phyloP scores from a whole-genome alignment of 208 protist genomes.

The Leishmania arabica region DNA sequence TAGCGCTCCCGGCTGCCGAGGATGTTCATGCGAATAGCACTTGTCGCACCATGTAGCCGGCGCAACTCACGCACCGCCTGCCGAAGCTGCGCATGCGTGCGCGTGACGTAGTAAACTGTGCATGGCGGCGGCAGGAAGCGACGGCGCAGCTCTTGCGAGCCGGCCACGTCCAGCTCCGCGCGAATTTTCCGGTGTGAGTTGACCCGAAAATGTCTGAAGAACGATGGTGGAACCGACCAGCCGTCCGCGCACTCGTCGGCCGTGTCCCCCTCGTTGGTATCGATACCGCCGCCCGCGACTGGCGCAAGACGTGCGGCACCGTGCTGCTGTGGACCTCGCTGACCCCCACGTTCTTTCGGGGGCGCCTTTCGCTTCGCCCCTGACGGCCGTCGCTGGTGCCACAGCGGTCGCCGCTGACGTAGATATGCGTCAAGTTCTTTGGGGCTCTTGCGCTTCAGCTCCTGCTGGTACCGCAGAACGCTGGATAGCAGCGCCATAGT shows the following conservation, averaged over 20 bases:
- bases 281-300: not conserved
- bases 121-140: slow-evolving; percentile 57
- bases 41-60: slow-evolving; percentile 48
- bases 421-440: slow-evolving; percentile 93
- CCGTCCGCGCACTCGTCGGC: slow-evolving; percentile 15
- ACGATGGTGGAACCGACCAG: slow-evolving; percentile 40
- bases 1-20: slow-evolving; percentile 94
- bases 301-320: not conserved
- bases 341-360: not conserved
- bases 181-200: slow-evolving; percentile 35
- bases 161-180: slow-evolving; percentile 48
- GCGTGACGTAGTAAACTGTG: slow-evolving; percentile 94
- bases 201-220: slow-evolving; percentile 67
- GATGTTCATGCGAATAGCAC: slow-evolving; percentile 87
- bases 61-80: slow-evolving; percentile 95
- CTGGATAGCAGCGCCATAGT: slow-evolving; percentile 95
- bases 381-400: slow-evolving; percentile 26
- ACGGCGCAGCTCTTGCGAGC: slow-evolving; percentile 56
- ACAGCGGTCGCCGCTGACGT: slow-evolving; percentile 62
- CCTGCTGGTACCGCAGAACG: slow-evolving; percentile 69
- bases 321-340: not conserved
- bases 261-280: not conserved
- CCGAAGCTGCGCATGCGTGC: slow-evolving; percentile 97
- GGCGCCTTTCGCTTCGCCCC: not conserved
- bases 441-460: slow-evolving; percentile 94